A percentile compares a stretch with the other conserved stretches of the same genome.
phyloP scores from a whole-genome alignment of 495 filamentous ascomycete species.

The Aspergillus hancockii region DNA sequence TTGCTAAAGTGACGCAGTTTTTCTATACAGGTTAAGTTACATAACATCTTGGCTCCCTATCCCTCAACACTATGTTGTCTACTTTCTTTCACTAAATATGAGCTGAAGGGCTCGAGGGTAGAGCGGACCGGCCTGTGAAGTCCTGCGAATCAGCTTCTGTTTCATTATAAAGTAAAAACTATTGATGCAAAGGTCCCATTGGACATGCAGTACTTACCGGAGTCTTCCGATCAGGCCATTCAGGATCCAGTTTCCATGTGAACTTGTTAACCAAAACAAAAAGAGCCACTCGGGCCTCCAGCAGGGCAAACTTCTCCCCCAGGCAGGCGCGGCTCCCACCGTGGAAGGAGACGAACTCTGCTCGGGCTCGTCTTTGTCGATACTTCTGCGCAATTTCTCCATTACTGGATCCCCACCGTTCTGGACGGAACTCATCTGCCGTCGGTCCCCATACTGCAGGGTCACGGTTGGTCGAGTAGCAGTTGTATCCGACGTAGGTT shows the following conservation, averaged over 20 bases:
- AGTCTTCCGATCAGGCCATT: conserved; percentile 17
- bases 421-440: conserved; percentile 22
- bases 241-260: conserved; percentile 15
- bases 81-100: not conserved
- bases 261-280: conserved; percentile 6
- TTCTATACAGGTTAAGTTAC: no score
- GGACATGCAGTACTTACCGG: conserved; percentile 1
- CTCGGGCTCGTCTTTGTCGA: not conserved
- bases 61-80: no score
- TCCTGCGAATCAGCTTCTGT: not conserved
- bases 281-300: conserved; percentile 19
- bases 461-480: conserved; percentile 24
- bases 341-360: conserved; percentile 30
- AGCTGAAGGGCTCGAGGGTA: not conserved
- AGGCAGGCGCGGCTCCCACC: conserved; percentile 32
- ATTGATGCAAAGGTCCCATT: no score
- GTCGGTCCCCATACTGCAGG: conserved; percentile 21
- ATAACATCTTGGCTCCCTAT: no score
- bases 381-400: not conserved
- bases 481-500: conserved; percentile 27
- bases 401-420: conserved; percentile 22
- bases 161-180: not conserved
- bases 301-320: conserved; percentile 17
- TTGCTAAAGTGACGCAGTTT: no score
- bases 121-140: conserved; percentile 11